Base-by-base conservation (phyloP, 2,329 filamentous ascomycete species). In the Cladobotryum mycophilum region DNA sequence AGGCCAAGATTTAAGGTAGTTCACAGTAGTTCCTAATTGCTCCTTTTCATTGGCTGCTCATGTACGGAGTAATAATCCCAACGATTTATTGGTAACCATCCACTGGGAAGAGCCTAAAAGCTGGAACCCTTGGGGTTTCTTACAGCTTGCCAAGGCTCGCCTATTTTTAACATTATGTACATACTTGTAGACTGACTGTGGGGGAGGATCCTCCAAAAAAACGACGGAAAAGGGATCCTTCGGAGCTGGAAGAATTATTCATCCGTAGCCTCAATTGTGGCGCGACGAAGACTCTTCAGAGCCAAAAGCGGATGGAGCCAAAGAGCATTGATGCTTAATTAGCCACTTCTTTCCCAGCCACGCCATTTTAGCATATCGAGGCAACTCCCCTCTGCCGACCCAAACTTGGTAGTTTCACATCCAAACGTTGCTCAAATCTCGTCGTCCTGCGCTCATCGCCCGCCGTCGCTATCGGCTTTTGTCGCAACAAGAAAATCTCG, bases 351-450 rank as follows among this genome's bases (percentile, higher is more conserved):
- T 30, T 61, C 66, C 68, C 68, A 70, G 68, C 68, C 68, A 70
- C 68, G 63, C 62, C 62, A 62, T 70, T 70, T 63, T 66, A 62
- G 58, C 55, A 60, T 56, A 64, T 53, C 56, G 57, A 55, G 62
- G 55, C 56, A 41, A 55, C 57, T 55, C 54, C 59, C 58, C 54
- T 64, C 62, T 55, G 58, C 58, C 58, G 59, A 30, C 60, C 58
- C 53, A 51, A 54, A 53, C 56, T 51, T 53, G 47, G 34, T 56
- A 58, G 54, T 41, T 48, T 53, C 50, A 41, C 52, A 54, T 47
- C 35, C 55, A 53, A 49, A 49, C 49, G 36, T 44, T 49, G 40
- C 53, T 47, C 48, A 50, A 48, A 48, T 55, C 46, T 51, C 50
- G 55, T 55, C 51, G 38, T 44, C 57, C 53, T 55, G 55, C 56